These are phyloP conservation scores for Solanum medicagineum DNA, from an alignment of 257 asterid genomes.

Conservation along the genomic window DNA sequence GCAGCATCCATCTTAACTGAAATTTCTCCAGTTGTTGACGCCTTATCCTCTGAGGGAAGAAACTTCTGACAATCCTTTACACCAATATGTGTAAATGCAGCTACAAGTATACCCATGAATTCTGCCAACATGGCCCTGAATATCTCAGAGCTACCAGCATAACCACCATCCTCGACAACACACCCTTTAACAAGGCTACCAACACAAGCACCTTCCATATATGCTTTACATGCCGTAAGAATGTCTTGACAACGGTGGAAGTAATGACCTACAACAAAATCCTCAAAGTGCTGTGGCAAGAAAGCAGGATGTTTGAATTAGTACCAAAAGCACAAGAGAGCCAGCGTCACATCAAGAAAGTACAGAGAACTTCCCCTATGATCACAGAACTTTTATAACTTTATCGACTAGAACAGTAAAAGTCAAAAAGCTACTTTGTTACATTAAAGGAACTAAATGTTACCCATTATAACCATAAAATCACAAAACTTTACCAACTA, in stretches of 20 bases:
- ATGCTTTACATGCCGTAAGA: constrained; percentile 7
- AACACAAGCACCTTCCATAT: constrained; percentile 5
- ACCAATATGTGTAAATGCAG: background rate
- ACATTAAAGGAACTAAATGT: background rate
- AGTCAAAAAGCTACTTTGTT: background rate
- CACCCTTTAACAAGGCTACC: constrained; percentile 4
- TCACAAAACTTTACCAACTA: background rate
- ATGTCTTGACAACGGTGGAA: background rate
- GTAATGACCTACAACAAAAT: constrained; percentile 15
- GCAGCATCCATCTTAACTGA: background rate
- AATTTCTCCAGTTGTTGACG: background rate
- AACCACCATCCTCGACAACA: background rate
- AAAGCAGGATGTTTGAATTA: background rate
- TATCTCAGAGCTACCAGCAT: background rate
- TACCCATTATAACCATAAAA: background rate
- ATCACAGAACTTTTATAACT: background rate
- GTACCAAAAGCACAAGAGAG: background rate
- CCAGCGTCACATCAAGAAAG: background rate
- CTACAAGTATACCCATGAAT: background rate
- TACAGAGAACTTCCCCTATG: background rate
- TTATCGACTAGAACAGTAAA: background rate
- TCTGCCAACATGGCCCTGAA: background rate
- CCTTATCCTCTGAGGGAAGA: background rate
- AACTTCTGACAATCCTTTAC: constrained; percentile 3
- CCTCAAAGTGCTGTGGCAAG: constrained; percentile 13